A percentile compares a stretch with the other conserved stretches of the same genome.
phyloP scores from a whole-genome alignment of 176 grass and related monocot genomes.

The Olyra latifolia region DNA sequence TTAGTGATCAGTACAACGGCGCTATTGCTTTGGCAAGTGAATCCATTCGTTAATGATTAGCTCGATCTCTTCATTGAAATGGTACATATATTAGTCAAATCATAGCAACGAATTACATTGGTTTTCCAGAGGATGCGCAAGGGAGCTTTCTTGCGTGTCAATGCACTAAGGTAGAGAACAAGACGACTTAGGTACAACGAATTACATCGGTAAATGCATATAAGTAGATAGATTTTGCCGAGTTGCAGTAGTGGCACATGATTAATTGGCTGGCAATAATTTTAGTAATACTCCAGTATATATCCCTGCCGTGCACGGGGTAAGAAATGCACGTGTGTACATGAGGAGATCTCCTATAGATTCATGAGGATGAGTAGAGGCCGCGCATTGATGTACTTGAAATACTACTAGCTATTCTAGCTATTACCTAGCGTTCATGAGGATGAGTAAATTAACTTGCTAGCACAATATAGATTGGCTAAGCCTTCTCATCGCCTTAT shows the following conservation, averaged over 20 bases:
- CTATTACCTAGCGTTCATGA: too few relatives aligned
- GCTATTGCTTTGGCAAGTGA: neutral
- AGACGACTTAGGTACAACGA: neutral
- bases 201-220: neutral
- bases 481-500: too few relatives aligned
- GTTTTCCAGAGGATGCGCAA: neutral
- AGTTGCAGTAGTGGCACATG: neutral
- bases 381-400: neutral
- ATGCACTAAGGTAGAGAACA: too few relatives aligned
- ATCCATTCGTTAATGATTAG: neutral
- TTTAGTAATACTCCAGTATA: neutral
- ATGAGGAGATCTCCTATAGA: neutral
- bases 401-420: neutral
- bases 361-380: neutral
- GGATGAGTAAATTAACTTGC: too few relatives aligned
- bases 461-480: too few relatives aligned
- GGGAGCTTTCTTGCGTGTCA: too few relatives aligned
- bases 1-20: neutral
- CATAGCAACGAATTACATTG: neutral
- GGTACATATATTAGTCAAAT: neutral
- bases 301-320: too few relatives aligned
- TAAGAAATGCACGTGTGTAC: too few relatives aligned
- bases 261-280: neutral
- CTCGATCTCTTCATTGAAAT: neutral
- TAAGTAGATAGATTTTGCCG: neutral